Base-by-base conservation (phyloP, 257 asterid species). In the Rehmannia glutinosa region DNA sequence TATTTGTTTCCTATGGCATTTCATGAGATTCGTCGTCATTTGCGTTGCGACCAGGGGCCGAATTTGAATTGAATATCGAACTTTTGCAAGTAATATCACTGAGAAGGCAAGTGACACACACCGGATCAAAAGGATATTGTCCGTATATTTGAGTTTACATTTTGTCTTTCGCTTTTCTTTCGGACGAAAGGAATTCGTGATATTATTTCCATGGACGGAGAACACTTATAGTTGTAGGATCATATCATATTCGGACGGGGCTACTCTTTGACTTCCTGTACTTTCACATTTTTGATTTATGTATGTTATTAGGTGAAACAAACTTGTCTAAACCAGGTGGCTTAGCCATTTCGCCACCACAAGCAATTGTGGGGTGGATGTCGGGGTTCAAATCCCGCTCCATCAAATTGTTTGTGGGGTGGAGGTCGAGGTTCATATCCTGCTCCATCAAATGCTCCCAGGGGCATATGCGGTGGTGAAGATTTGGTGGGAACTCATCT, bases 11-110 rank as follows among this genome's bases (percentile, higher is more conserved):
- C 17, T 5, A 28, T 41, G 20, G 58, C 27, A 38, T 49, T 39
- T 58, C 12, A 6, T 20, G 62, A 72, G 35, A 61, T 56, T 66
- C 9, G 1, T 55, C 60, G 60, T 28, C 56, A 72, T 50, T 67
- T 33, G 20, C 70, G 21, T 56, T 83, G 89, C 95, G 90, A 97
- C 89, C 97, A 20, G 96, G 87, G 60, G 87, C 88, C 0, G 82
- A 92, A 13, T 92, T 92, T 42, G 91, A 90, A 43, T 77, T 92
- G 64, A 90, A 92, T 75, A 87, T 92, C 73, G 98, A 92, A 72
- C 90, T 92, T 50, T 52, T 92, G 87, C 76, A 87, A 87, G 93
- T 87, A 68, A 73, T 23, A 56, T 46, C 74, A 53, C 80, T 85
- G 30, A n/a, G 85, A 78, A 69, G 58, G 69, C 66, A 84, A 84